Percentiles rank a stretch among this genome's conserved stretches.
phyloP scores from a whole-genome alignment of 2,329 filamentous ascomycete genomes.

The Sporothrix phasma region DNA sequence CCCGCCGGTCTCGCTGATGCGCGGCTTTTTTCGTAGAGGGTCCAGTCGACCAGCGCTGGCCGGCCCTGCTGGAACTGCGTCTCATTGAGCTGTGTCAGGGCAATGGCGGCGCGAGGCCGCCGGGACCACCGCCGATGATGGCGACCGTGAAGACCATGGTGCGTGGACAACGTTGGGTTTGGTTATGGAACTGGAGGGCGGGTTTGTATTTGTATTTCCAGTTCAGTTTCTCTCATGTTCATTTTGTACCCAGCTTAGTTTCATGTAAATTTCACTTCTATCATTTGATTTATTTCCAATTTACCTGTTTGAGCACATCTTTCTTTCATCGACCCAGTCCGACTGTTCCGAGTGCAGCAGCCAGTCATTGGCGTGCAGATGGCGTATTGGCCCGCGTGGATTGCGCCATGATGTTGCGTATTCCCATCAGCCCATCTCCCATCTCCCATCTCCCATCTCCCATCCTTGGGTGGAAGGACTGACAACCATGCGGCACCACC shows the following conservation, averaged over 20 bases:
- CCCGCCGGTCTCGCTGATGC: conserved; percentile 30
- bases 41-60: conserved; percentile 25
- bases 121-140: conserved; percentile 14
- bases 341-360: neutral
- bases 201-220: too few relatives aligned
- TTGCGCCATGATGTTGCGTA: conserved; percentile 13
- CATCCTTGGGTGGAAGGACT: too few relatives aligned
- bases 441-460: too few relatives aligned
- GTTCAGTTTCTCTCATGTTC: too few relatives aligned
- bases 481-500: too few relatives aligned
- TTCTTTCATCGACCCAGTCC: neutral
- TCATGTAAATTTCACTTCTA: too few relatives aligned
- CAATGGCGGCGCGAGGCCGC: conserved; percentile 14
- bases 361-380: neutral
- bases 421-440: neutral
- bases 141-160: conserved; percentile 11
- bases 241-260: too few relatives aligned
- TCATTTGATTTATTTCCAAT: too few relatives aligned
- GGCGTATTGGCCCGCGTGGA: conserved; percentile 2
- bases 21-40: conserved; percentile 29
- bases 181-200: too few relatives aligned
- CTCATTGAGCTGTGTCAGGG: conserved; percentile 11
- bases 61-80: conserved; percentile 10
- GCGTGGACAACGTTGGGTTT: neutral
- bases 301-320: too few relatives aligned